Conservation (phyloP, 2,329 filamentous ascomycete genomes). For the Ophiostoma ulmi region DNA sequence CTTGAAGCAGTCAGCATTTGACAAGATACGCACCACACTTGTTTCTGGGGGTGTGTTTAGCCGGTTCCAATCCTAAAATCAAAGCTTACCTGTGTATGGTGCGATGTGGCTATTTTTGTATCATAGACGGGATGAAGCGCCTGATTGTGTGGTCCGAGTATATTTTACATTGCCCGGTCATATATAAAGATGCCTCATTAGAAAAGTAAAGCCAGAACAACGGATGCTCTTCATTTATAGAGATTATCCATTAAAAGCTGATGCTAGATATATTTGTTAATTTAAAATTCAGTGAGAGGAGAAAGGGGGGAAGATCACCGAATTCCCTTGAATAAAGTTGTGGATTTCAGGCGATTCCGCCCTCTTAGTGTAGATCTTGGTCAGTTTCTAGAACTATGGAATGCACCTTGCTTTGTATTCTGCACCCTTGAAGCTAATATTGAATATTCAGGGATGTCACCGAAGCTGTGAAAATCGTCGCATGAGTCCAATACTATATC, state of each 20-base stretch:
- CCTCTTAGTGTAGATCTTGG: neutral
- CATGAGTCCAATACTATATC: neutral
- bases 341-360: neutral
- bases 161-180: neutral
- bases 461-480: neutral
- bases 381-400: neutral
- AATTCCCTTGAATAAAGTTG: neutral
- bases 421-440: neutral
- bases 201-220: neutral
- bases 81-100: neutral
- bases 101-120: neutral
- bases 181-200: neutral
- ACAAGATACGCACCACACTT: neutral
- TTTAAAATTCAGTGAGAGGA: neutral
- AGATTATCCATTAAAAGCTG: neutral
- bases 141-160: neutral
- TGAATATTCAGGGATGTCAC: neutral
- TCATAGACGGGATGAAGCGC: neutral
- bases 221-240: neutral
- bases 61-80: neutral
- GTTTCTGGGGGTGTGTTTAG: neutral
- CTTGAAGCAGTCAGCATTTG: constrained; percentile 1
- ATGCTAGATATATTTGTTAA: neutral
- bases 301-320: neutral
- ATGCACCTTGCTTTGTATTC: neutral